Base-by-base conservation (phyloP, 768 basidiomycete genomes). In the Mycena rebaudengoi region DNA sequence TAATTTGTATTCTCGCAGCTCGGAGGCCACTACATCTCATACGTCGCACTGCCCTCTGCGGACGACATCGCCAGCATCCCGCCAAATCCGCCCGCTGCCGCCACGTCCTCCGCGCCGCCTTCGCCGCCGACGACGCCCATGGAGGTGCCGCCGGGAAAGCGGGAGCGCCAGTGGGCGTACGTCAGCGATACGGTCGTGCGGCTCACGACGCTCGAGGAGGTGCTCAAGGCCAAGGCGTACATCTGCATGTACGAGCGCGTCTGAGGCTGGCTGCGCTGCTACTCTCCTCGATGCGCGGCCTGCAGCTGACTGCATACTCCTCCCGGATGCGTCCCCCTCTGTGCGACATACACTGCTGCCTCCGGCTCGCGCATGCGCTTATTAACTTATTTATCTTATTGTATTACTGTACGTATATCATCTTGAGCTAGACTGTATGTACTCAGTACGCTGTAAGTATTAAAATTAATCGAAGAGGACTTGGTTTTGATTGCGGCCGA, bases 181-280 rank as follows among this genome's bases (percentile, higher is more conserved):
- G 90, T 97, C 76, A 96, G 94, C 69, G 96, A 98, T 72, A 94
- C 92, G 3, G 78, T 86, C 44, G 95, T 98, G n/a, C 83, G 91
- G 44, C 78, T 92, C 45, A 87, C 91, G 11, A 86, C 89, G 41
- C 74, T 97, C 48, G 94, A 96, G 43, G 96, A 98, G 73, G 96
- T 98, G 3, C 80, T 98, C 71, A 91, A 90, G 75, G 89, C 90
- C 61, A 96, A 92, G 75, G 95, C 96, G 33, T 99, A 98, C 75
- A 85, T 98, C 50, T 95, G 95, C 78, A 95, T 96, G 89, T 95
- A 94, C 73, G 92, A 95, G 79, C 85, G 91, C 20, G 54, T 68
- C 18, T 68, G 45, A 59, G 14, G 33, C 18, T 18, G 57, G 21
- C 11, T 30, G n/a, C n/a, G n/a, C n/a, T n/a, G n/a, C n/a, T n/a